These are phyloP conservation scores for Vitis rotundifolia DNA, from an alignment of 164 flowering plant species.

Conservation along the genomic window DNA sequence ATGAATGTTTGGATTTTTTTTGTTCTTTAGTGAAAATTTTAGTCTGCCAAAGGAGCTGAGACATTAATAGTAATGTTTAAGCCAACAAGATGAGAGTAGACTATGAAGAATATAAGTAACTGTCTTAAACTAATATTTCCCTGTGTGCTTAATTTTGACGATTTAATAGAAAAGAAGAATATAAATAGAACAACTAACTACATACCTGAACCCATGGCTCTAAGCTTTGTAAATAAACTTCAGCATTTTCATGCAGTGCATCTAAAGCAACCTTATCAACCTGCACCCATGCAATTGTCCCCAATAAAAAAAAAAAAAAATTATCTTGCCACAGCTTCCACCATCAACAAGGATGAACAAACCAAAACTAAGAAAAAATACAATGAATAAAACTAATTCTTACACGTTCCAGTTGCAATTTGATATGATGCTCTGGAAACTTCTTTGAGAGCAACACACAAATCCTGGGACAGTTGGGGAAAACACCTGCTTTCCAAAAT, in stretches of 20 bases:
- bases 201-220: conserved; percentile 95
- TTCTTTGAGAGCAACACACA: conserved; percentile 74
- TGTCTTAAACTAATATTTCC: no score
- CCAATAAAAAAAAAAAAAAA: not conserved
- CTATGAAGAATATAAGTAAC: no score
- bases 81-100: no score
- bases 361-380: not conserved
- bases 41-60: no score
- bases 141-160: not conserved
- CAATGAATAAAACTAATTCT: conserved; percentile 16
- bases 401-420: conserved; percentile 88
- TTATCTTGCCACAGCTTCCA: not conserved
- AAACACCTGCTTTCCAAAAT: conserved; percentile 88
- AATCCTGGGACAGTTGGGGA: conserved; percentile 81
- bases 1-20: no score
- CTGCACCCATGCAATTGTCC: conserved; percentile 35
- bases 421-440: conserved; percentile 92
- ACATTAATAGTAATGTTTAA: no score
- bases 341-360: not conserved
- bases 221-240: conserved; percentile 76
- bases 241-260: conserved; percentile 74
- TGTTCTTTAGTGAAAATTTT: no score
- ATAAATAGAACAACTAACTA: not conserved
- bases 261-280: conserved; percentile 84
- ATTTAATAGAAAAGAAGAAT: not conserved